Conservation (phyloP, 306 rosid species). For the Benincasa hispida region DNA sequence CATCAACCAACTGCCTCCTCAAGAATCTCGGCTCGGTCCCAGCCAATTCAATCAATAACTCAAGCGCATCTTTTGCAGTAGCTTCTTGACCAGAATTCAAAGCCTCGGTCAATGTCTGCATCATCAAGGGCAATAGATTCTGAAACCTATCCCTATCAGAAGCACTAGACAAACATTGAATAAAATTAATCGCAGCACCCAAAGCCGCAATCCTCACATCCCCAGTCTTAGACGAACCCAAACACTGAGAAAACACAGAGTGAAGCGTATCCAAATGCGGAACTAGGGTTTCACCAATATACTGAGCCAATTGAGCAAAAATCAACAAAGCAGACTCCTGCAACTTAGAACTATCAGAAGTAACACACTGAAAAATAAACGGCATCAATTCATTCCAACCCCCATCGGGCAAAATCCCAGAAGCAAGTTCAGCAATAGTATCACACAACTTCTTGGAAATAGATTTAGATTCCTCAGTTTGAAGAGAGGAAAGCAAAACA, state of each 20-base stretch:
- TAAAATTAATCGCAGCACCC: constrained; percentile 85
- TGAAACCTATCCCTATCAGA: constrained; percentile 77
- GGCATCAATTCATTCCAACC: constrained; percentile 89
- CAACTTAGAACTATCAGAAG: constrained; percentile 58
- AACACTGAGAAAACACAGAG: constrained; percentile 55
- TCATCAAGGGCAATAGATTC: constrained; percentile 88
- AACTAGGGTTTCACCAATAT: constrained; percentile 65
- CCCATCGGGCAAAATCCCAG: constrained; percentile 74
- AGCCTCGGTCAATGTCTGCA: constrained; percentile 77
- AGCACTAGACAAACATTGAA: constrained; percentile 73
- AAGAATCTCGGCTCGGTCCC: constrained; percentile 89
- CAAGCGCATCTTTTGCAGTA: constrained; percentile 89
- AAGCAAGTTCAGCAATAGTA: constrained; percentile 84
- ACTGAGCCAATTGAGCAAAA: constrained; percentile 86
- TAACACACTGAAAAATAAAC: constrained; percentile 81
- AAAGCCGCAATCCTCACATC: constrained; percentile 83
- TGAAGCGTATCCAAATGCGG: constrained; percentile 74
- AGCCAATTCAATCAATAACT: constrained; percentile 74
- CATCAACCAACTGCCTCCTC: constrained; percentile 76
- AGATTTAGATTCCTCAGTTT: constrained; percentile 55
- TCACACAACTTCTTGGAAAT: constrained; percentile 82
- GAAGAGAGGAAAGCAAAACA: constrained; percentile 57
- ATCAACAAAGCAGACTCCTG: constrained; percentile 80
- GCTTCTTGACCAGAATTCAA: constrained; percentile 81
- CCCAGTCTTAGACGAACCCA: constrained; percentile 26